Evolutionary conservation across 1,139 yeast species (phyloP).

Genomic region (Zhuliangozyma blackwelliae): DNA sequence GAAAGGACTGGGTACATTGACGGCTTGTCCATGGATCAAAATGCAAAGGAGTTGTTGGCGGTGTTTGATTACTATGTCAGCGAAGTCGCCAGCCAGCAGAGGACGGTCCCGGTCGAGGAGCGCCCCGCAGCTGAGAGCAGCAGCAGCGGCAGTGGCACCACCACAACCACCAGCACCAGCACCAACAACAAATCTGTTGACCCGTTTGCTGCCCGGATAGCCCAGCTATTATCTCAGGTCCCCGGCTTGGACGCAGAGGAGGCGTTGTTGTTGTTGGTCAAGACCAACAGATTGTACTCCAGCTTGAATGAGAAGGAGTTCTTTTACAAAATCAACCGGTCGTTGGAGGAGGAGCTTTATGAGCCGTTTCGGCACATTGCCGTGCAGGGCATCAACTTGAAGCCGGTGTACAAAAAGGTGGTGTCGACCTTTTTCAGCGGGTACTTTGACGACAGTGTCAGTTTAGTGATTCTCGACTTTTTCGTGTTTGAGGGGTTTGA

Average conservation of each 20-base stretch:
- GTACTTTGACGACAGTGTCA: conserved; percentile 10
- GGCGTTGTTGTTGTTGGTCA: conserved; percentile 29
- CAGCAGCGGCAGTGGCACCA: neutral
- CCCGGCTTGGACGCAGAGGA: conserved; percentile 27
- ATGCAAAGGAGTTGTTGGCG: conserved; percentile 23
- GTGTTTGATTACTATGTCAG: conserved; percentile 32
- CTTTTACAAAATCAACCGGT: conserved; percentile 32
- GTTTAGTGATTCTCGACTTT: conserved; percentile 28
- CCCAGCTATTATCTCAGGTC: conserved; percentile 17
- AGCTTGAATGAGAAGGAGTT: conserved; percentile 33
- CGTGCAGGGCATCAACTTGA: conserved; percentile 35
- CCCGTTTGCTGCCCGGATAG: conserved; percentile 21
- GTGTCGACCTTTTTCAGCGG: conserved; percentile 22
- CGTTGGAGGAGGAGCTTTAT: conserved; percentile 31
- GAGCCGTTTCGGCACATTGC: conserved; percentile 31
- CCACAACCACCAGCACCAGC: neutral
- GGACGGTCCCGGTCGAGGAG: neutral
- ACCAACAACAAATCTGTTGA: conserved; percentile 15
- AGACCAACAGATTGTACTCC: conserved; percentile 27
- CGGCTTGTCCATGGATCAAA: conserved; percentile 16
- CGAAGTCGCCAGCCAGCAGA: conserved; percentile 12
- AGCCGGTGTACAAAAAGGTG: conserved; percentile 20
- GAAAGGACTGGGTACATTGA: conserved; percentile 18
- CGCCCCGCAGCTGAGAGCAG: neutral
- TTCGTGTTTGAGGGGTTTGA: conserved; percentile 41